phyloP scores from a whole-genome alignment of 768 basidiomycete species.

The Mrakia frigida region DNA sequence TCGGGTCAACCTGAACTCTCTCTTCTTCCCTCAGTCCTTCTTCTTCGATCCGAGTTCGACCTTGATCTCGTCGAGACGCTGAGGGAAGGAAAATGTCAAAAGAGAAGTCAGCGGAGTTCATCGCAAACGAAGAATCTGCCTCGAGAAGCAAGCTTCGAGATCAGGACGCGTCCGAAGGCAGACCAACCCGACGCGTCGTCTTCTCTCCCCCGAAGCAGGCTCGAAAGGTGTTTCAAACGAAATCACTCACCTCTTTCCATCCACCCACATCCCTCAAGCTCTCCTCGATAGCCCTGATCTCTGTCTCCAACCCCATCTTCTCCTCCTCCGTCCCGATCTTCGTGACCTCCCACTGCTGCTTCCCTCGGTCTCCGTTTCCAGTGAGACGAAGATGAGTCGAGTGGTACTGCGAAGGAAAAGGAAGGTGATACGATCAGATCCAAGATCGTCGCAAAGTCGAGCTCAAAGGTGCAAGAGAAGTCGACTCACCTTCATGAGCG shows the following conservation, averaged over 20 bases:
- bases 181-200: not conserved
- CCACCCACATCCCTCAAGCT: slow-evolving; percentile 21
- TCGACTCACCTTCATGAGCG: slow-evolving; percentile 38
- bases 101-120: not conserved
- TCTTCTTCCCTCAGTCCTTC: not conserved
- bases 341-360: slow-evolving; percentile 57
- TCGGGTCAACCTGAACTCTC: not conserved
- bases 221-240: not conserved
- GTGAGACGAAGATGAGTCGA: slow-evolving; percentile 72
- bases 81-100: not conserved
- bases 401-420: slow-evolving; percentile 81
- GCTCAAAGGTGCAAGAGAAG: too few relatives aligned
- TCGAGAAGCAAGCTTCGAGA: too few relatives aligned
- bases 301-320: slow-evolving; percentile 36
- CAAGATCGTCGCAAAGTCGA: not conserved
- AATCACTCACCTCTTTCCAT: slow-evolving; percentile 20
- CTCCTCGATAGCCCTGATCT: slow-evolving; percentile 25
- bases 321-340: slow-evolving; percentile 69
- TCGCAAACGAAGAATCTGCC: not conserved
- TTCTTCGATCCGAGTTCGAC: slow-evolving; percentile 14
- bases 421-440: slow-evolving; percentile 44
- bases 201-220: not conserved
- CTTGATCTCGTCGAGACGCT: slow-evolving; percentile 28
- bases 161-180: too few relatives aligned
- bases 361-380: slow-evolving; percentile 52